These are phyloP conservation scores for Abrus pulchellus DNA, from an alignment of 306 rosid genomes.

Conservation along the genomic window DNA sequence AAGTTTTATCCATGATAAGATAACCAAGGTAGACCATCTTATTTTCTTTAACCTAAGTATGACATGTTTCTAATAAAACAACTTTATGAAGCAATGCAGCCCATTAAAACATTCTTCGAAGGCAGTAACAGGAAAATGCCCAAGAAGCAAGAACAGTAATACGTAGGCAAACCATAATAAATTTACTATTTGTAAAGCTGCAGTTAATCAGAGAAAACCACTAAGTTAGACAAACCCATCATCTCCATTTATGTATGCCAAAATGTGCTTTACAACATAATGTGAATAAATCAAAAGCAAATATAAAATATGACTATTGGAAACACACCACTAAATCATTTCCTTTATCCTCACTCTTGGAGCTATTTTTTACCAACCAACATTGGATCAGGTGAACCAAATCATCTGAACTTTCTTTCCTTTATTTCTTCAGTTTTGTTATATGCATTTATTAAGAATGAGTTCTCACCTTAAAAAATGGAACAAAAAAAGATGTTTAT, in stretches of 20 bases:
- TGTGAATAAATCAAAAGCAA: slow-evolving; percentile 10
- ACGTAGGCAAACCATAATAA: slow-evolving; percentile 8
- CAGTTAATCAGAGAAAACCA: slow-evolving; percentile 14
- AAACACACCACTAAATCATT: neutral
- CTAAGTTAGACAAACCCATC: neutral
- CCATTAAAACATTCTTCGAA: slow-evolving; percentile 21
- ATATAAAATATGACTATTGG: neutral
- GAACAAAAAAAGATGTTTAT: slow-evolving; percentile 4
- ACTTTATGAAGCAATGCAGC: slow-evolving; percentile 30
- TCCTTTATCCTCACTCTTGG: slow-evolving; percentile 2
- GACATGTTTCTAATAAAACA: slow-evolving; percentile 20
- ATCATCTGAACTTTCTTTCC: slow-evolving; percentile 7
- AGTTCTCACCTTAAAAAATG: neutral
- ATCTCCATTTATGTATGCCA: neutral
- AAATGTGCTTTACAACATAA: neutral
- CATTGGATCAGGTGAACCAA: neutral
- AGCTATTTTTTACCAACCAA: neutral
- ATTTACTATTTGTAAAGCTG: slow-evolving; percentile 6
- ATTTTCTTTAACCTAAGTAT: slow-evolving; percentile 21
- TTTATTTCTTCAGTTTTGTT: slow-evolving; percentile 25
- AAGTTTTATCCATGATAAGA: neutral
- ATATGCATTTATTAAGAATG: slow-evolving; percentile 15
- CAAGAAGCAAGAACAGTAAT: slow-evolving; percentile 21
- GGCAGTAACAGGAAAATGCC: slow-evolving; percentile 20
- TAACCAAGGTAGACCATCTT: slow-evolving; percentile 30